Evolutionary conservation across 2,329 filamentous ascomycete species (phyloP).

Genomic region (Blumeria graminis): DNA sequence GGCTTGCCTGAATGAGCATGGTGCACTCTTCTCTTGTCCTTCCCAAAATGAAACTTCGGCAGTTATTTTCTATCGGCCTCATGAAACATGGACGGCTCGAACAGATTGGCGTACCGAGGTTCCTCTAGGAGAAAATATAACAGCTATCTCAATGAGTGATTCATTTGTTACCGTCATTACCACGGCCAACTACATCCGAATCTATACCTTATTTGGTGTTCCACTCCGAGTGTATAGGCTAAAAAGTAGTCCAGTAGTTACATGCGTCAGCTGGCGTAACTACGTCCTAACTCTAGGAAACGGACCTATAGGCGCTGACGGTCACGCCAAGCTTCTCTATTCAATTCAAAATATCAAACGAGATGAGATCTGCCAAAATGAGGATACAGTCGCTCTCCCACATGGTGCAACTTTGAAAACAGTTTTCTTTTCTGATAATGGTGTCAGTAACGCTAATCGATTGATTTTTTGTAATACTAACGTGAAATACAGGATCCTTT

Average conservation of each 20-base stretch:
- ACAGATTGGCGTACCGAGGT: conserved; percentile 75
- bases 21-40: conserved; percentile 64
- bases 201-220: conserved; percentile 82
- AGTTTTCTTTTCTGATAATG: conserved; percentile 77
- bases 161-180: conserved; percentile 82
- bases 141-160: conserved; percentile 73
- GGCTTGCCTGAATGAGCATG: conserved; percentile 69
- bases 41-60: conserved; percentile 41
- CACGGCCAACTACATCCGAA: conserved; percentile 62
- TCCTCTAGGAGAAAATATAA: conserved; percentile 67
- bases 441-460: conserved; percentile 27
- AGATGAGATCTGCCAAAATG: conserved; percentile 82
- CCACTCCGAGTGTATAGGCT: conserved; percentile 76
- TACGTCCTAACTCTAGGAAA: conserved; percentile 95
- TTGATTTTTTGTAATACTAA: background rate
- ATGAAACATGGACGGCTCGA: conserved; percentile 86
- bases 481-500: conserved; percentile 46
- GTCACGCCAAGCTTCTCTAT: conserved; percentile 57
- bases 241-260: conserved; percentile 73
- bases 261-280: conserved; percentile 82
- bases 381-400: conserved; percentile 71
- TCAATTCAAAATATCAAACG: conserved; percentile 86
- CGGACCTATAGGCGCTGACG: conserved; percentile 58
- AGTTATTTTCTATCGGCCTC: conserved; percentile 83
- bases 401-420: conserved; percentile 49